Evolutionary conservation across 2,329 filamentous ascomycete genomes (phyloP).

Genomic region (Cryphonectria carpinicola): DNA sequence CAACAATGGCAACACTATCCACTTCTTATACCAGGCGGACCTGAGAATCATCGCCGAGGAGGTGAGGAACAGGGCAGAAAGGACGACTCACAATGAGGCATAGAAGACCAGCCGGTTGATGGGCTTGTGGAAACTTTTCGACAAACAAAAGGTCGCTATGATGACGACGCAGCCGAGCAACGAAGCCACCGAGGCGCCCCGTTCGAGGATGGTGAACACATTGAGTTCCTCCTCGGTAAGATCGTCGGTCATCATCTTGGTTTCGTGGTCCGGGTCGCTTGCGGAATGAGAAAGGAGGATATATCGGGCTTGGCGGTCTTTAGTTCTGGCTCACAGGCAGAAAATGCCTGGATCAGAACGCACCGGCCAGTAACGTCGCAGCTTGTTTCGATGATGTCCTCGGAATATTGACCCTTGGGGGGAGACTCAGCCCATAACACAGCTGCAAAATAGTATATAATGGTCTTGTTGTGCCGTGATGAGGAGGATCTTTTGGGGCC

Average conservation of each 20-base stretch:
- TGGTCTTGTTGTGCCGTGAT: not conserved
- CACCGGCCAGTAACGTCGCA: not conserved
- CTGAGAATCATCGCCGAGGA: not conserved
- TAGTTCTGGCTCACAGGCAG: not conserved
- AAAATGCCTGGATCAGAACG: not conserved
- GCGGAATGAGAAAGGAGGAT: not conserved
- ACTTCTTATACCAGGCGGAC: not conserved
- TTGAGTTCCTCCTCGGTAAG: constrained; percentile 45
- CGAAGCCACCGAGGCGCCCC: constrained; percentile 71
- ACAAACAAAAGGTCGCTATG: constrained; percentile 70
- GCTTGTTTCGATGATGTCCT: not conserved
- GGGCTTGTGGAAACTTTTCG: constrained; percentile 76
- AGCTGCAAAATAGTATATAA: not conserved
- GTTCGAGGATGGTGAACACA: constrained; percentile 66
- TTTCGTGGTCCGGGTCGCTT: not conserved
- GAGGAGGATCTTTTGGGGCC: not conserved
- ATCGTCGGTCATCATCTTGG: constrained; percentile 21
- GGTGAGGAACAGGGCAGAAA: too few relatives aligned
- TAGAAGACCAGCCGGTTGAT: constrained; percentile 87
- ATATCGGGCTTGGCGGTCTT: not conserved
- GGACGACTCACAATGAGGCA: constrained; percentile 61
- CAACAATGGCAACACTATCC: not conserved
- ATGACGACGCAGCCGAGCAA: constrained; percentile 73
- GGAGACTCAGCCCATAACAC: not conserved
- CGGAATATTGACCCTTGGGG: not conserved